Base-by-base conservation (phyloP, 2,329 filamentous ascomycete species). In the Fusarium praegraminearum region DNA sequence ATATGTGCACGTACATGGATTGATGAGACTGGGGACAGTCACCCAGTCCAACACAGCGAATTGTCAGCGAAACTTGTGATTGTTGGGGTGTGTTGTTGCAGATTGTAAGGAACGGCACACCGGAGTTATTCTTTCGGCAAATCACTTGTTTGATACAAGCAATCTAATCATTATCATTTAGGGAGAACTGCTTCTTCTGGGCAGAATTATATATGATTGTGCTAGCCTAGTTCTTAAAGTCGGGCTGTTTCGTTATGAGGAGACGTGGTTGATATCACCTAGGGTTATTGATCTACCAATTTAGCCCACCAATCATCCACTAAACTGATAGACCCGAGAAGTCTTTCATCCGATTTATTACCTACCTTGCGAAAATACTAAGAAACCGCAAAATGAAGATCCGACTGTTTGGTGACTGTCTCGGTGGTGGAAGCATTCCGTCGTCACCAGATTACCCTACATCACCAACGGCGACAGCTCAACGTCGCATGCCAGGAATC, bases 171-270 rank as follows among this genome's bases (percentile, higher is more conserved):
- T 43, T 9, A 16, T 11, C 3, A 10, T 18, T 12, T 15, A 9
- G 20, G 4, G 16, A 16, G 8, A 7, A 8, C 22, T 26, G 22
- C 15, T 26, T 13, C 5, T 12, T 4, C 15, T 6, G 1, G 9
- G 9, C 4, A 11, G 9, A 26, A 9, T 43, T 18, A 1, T 3
- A 2, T 10, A 16, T 7, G 8, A 2, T 4, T 3, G 11, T 44
- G 8, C 4, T 13, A 24, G 20, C 20, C 16, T 18, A 3, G 7
- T 3, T 38, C 2, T n/a, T 18, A n/a, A 11, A 38, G n/a, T 2
- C 13, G 7, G n/a, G 4, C n/a, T 20, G 6, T 30, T 5, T 5
- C 28, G 5, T 30, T 4, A 4, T 30, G 20, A 22, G 20, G 3
- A 22, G 20, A 3, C 20, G 20, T 22, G 20, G 20, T 22, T 22